Base-by-base conservation (phyloP, 768 basidiomycete species). In the Lentinula boryana region DNA sequence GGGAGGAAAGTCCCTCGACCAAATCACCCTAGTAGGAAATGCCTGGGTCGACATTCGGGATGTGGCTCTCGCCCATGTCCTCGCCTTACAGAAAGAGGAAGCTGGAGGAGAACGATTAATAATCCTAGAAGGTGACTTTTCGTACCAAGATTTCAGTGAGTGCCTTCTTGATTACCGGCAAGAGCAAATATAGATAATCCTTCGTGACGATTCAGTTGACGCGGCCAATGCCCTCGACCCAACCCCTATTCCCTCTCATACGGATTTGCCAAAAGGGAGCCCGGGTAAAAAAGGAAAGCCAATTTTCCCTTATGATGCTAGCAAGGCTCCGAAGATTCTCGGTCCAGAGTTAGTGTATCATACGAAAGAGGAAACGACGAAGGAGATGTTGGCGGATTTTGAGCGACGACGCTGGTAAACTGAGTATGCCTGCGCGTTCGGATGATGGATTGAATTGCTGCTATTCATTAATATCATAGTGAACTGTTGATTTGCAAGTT, bases 41-140 rank as follows among this genome's bases (percentile, higher is more conserved):
- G 63, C 63, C 35, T 81, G 74, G 73, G 60, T 80, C 23, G 78
- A 83, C 56, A 80, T 82, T 2, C 74, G 78, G 16, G 82, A 85
- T 65, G 67, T 82, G 35, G 84, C 81, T 0, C 69, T 72, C 15
- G 84, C 81, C 0, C 86, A 88, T 65, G 75, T 77, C 1, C 68
- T 70, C 4, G 81, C 84, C 3, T 71, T 88, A 10, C 72, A 76
- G 55, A 78, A 71, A 21, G 71, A 73, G 4, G 76, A 76, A 8
- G 84, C 84, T 0, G 76, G 77, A 4, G 82, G 82, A 1, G 74
- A 86, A 54, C 72, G 86, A 43, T 78, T 86, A 65, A 77, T 87
- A 64, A 62, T 82, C 32, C 70, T 68, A 21, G 72, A 66, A 0
- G 74, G 76, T 63, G 55, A 58, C 58, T 65, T 56, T 56, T 36